Conservation (phyloP, 257 asterid species). For the Solanum piurae region DNA sequence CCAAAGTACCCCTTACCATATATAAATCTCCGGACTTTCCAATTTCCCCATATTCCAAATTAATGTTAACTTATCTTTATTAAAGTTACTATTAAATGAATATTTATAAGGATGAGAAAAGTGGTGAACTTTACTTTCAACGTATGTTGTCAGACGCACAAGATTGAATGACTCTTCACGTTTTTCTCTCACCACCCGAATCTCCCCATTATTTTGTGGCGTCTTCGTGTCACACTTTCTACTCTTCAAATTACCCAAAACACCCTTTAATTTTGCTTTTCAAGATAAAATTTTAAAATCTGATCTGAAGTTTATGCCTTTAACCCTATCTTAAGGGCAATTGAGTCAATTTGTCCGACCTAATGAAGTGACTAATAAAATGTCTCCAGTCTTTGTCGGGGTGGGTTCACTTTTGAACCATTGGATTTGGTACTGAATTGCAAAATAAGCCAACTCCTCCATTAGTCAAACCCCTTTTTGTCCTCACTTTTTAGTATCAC, state of each 20-base stretch:
- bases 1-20: conserved; percentile 15
- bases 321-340: background rate
- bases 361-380: background rate
- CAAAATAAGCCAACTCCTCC: background rate
- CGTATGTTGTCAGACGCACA: conserved; percentile 18
- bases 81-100: background rate
- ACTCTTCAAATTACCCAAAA: conserved; percentile 4
- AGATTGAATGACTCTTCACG: conserved; percentile 27
- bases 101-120: background rate
- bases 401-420: background rate
- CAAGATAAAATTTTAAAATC: background rate
- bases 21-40: background rate
- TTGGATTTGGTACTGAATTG: conserved; percentile 3
- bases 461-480: background rate
- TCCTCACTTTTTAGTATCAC: background rate
- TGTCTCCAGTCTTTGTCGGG: conserved; percentile 5
- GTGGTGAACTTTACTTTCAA: conserved; percentile 24
- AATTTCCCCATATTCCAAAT: background rate
- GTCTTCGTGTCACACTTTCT: conserved; percentile 11
- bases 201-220: conserved; percentile 15
- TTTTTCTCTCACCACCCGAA: conserved; percentile 18
- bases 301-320: background rate
- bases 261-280: background rate
- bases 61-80: background rate
- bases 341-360: conserved; percentile 2